Conservation (phyloP, 1,284 basidiomycete species). For the Schizopora paradoxa region DNA sequence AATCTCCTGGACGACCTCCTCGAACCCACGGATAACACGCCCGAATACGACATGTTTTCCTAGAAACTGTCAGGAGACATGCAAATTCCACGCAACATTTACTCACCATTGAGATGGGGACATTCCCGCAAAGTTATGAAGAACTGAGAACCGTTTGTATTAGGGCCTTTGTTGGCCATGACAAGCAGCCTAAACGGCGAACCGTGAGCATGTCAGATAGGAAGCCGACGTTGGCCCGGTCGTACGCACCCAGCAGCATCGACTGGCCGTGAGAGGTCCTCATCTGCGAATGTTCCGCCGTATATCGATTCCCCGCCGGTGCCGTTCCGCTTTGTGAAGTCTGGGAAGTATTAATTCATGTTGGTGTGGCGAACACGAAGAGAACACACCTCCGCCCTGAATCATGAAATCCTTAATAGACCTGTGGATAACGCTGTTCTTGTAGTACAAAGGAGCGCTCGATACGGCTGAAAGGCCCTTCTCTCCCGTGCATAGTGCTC, state of each 20-base stretch:
- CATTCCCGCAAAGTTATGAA: slow-evolving; percentile 75
- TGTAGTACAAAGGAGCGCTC: slow-evolving; percentile 75
- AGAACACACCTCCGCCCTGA: slow-evolving; percentile 63
- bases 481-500: slow-evolving; percentile 85
- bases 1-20: slow-evolving; percentile 52
- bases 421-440: slow-evolving; percentile 72
- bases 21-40: slow-evolving; percentile 55
- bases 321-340: slow-evolving; percentile 75
- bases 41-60: slow-evolving; percentile 82
- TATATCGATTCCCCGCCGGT: slow-evolving; percentile 84
- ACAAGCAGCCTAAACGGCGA: slow-evolving; percentile 50
- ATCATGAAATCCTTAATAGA: slow-evolving; percentile 88
- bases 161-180: slow-evolving; percentile 80
- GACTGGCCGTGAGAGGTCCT: slow-evolving; percentile 62
- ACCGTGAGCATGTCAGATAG: slow-evolving; percentile 3
- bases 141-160: slow-evolving; percentile 80
- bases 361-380: neutral
- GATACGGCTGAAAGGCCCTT: slow-evolving; percentile 63
- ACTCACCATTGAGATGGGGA: slow-evolving; percentile 60
- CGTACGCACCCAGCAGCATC: slow-evolving; percentile 52
- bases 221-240: neutral
- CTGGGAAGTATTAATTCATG: slow-evolving; percentile 30
- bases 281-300: slow-evolving; percentile 68
- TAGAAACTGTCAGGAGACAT: slow-evolving; percentile 18
- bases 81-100: neutral